Evolutionary conservation across 148 eudicot genomes (phyloP), one percentile per base, ranked within the genome.

Genomic region (Rhododendron ferrugineum): DNA sequence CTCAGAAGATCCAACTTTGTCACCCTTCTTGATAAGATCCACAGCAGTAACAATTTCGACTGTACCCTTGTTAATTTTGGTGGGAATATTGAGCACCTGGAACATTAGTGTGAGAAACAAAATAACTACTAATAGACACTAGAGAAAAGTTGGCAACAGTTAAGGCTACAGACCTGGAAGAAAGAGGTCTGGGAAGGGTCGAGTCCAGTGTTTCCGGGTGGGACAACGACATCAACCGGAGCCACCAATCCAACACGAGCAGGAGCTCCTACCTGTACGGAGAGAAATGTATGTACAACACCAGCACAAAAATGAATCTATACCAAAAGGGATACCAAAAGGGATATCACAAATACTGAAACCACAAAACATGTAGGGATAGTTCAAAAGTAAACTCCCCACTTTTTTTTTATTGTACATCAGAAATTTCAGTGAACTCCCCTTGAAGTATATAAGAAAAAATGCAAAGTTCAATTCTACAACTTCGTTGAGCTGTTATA

Each of bases 21-120:
- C 93, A 7, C 93, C 93, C 90, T 91, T 91, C 87, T 91, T 88
- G 86, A 91, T 88, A 79, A 91, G 89, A 88, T 91, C 93, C 68
- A 91, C 93, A 20, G 91, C 91, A 86, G 93, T 91, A 56, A 91
- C 87, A 26, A 91, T 91, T 85, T 91, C 93, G 0, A 91, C 91
- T 23, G 91, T 91, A 30, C 93, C 93, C 84, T 91, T 91, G 90
- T 91, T 91, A 87, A 91, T 91, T 86, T 91, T 91, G 46, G 93
- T 91, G 46, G 93, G 93, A 37, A 91, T 91, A 64, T 91, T 91
- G 66, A 91, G 88, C 40, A 91, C 93, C 91, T 90, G 87, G 11
- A 84, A 68, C 26, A 30, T 14, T 3, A 77, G 23, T 4, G 16
- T 62, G 73, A 83, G 84, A 79, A 68, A 79, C 49, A 20, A 14